Evolutionary conservation across 2,329 filamentous ascomycete genomes (phyloP).

Genomic region (Trichoderma pleuroti): DNA sequence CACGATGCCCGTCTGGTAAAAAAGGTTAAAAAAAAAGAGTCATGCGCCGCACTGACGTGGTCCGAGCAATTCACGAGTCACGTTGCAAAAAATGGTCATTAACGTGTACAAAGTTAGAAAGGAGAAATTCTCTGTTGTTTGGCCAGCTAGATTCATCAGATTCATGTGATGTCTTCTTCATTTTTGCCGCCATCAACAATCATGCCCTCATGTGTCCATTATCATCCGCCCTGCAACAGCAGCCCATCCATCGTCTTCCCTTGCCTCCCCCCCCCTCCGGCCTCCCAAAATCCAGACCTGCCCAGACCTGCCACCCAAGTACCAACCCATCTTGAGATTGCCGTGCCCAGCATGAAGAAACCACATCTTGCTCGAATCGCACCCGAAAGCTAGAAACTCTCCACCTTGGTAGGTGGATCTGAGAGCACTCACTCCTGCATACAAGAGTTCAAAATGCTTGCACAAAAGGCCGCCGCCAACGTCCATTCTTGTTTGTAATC

Average conservation of each 20-base stretch:
- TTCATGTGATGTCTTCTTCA: conserved; percentile 18
- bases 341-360: conserved; percentile 13
- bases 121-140: conserved; percentile 17
- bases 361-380: background rate
- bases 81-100: background rate
- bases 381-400: background rate
- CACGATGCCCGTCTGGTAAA: background rate
- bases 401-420: conserved; percentile 1
- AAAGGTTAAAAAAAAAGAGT: background rate
- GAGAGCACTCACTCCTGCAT: conserved; percentile 6
- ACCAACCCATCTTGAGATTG: conserved; percentile 15
- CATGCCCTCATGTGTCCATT: conserved; percentile 22
- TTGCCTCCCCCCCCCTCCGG: background rate
- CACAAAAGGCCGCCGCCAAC: conserved; percentile 19
- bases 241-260: background rate
- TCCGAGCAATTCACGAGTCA: background rate
- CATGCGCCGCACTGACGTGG: background rate
- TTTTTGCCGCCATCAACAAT: conserved; percentile 18
- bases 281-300: conserved; percentile 11
- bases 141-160: conserved; percentile 21
- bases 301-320: conserved; percentile 12
- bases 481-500: conserved; percentile 13
- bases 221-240: conserved; percentile 19
- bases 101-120: conserved; percentile 16
- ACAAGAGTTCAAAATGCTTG: conserved; percentile 16